Conservation (phyloP, 1,284 basidiomycete species). For the Ceratobasidium sp. region DNA sequence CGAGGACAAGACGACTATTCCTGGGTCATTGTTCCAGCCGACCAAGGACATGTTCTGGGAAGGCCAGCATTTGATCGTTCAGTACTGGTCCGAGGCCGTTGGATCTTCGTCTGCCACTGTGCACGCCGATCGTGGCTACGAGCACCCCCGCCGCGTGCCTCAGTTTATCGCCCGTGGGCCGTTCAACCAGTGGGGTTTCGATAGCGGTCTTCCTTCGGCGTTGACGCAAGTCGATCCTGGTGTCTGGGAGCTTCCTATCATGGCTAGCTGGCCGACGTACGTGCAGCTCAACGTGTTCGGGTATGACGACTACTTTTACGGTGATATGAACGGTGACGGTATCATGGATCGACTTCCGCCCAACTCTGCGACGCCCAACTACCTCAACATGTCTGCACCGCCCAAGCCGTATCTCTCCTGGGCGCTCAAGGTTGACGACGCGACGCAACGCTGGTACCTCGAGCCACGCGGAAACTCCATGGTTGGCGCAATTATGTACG, state of each 20-base stretch:
- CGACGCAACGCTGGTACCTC: slow-evolving; percentile 77
- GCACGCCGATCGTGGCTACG: slow-evolving; percentile 78
- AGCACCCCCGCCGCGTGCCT: slow-evolving; percentile 74
- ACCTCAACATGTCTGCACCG: slow-evolving; percentile 84
- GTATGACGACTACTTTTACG: slow-evolving; percentile 90
- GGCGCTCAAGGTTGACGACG: slow-evolving; percentile 82
- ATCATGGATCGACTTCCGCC: slow-evolving; percentile 89
- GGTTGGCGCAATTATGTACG: slow-evolving; percentile 86
- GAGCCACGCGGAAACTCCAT: slow-evolving; percentile 82
- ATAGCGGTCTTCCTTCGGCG: slow-evolving; percentile 75
- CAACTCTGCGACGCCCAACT: slow-evolving; percentile 85
- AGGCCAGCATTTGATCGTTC: slow-evolving; percentile 85
- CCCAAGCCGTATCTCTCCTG: slow-evolving; percentile 76
- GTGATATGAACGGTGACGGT: slow-evolving; percentile 86
- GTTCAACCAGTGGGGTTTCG: slow-evolving; percentile 92
- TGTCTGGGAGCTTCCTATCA: slow-evolving; percentile 82
- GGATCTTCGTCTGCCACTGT: slow-evolving; percentile 72
- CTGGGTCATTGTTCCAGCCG: slow-evolving; percentile 64
- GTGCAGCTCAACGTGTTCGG: slow-evolving; percentile 89
- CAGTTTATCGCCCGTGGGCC: slow-evolving; percentile 86
- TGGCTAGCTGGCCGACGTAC: slow-evolving; percentile 87
- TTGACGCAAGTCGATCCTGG: slow-evolving; percentile 68
- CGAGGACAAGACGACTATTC: slow-evolving; percentile 76
- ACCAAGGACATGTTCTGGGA: slow-evolving; percentile 74
- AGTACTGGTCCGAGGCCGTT: slow-evolving; percentile 82